Evolutionary conservation across 129 eudicot genomes (phyloP), one percentile per base, ranked within the genome.

Genomic region (Escallonia rubra): DNA sequence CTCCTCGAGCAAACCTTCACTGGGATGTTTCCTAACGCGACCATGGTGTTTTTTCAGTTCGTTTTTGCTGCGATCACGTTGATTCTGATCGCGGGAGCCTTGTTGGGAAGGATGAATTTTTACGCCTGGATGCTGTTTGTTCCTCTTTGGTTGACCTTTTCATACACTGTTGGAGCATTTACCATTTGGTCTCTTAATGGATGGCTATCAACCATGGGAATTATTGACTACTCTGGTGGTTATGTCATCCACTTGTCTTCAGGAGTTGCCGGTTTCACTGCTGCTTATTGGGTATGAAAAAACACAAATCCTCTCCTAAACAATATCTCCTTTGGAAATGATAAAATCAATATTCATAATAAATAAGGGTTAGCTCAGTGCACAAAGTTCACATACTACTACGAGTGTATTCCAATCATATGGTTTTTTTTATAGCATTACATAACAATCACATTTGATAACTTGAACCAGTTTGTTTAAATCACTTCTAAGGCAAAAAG

Each of bases 71-170:
- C 83, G 0, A 79, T 79, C 4, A 79, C 83, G 23, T 44, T 79
- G 73, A 70, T 79, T 41, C 48, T 79, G 61, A 79, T 79, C 6
- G 83, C 83, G 11, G 84, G 84, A 1, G 84, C 84, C 0, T 23
- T 80, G n/a, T 51, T 80, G 76, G 84, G 84, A 43, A 51, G 84
- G 14, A 80, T 80, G 84, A 80, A 80, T 42, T 80, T 80, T 10
- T 80, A 80, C 7, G 84, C 84, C 3, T 74, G 84, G 84, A 80
- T 80, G 84, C 41, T 80, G 70, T 80, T 80, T 66, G 84, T 80
- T 51, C 84, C 84, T 34, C 74, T 80, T 1, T 80, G 85, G 85
- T 50, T 80, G 14, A 80, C 85, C 1, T 80, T 80, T 67, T 80
- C 85, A 8, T 80, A 80, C 67, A 80, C 85, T 0, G 12, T 80